Conservation (phyloP, 129 eudicot genomes). For the Pittosporum tobira region DNA sequence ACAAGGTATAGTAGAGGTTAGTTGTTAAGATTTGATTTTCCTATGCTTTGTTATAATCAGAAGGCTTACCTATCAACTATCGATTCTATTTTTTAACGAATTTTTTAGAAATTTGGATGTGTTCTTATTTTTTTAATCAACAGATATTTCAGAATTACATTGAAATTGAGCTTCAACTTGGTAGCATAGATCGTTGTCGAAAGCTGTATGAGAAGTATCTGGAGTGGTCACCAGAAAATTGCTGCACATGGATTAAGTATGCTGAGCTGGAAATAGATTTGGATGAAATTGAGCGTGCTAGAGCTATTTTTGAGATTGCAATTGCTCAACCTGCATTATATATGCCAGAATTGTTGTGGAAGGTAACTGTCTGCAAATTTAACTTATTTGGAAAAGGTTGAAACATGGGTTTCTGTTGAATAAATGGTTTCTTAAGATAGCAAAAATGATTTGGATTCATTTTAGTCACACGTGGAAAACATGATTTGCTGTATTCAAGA, state of each 20-base stretch:
- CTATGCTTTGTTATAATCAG: no score
- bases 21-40: background rate
- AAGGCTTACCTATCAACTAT: no score
- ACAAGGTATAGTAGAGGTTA: conserved; percentile 35
- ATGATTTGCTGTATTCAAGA: no score
- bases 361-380: conserved; percentile 25
- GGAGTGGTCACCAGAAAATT: conserved; percentile 73
- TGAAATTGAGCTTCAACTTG: conserved; percentile 64
- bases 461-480: no score
- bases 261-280: conserved; percentile 30
- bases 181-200: conserved; percentile 66
- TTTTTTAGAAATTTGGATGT: no score
- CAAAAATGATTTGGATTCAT: no score
- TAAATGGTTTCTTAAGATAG: no score
- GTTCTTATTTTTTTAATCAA: no score
- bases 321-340: conserved; percentile 22
- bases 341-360: conserved; percentile 21
- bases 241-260: conserved; percentile 69
- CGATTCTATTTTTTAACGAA: no score
- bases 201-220: conserved; percentile 62
- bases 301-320: conserved; percentile 27
- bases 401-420: no score
- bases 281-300: conserved; percentile 19
- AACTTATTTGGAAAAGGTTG: no score
- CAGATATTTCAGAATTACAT: conserved; percentile 83